Base-by-base conservation (phyloP, 2,329 filamentous ascomycete genomes). In the Claviceps citrina region DNA sequence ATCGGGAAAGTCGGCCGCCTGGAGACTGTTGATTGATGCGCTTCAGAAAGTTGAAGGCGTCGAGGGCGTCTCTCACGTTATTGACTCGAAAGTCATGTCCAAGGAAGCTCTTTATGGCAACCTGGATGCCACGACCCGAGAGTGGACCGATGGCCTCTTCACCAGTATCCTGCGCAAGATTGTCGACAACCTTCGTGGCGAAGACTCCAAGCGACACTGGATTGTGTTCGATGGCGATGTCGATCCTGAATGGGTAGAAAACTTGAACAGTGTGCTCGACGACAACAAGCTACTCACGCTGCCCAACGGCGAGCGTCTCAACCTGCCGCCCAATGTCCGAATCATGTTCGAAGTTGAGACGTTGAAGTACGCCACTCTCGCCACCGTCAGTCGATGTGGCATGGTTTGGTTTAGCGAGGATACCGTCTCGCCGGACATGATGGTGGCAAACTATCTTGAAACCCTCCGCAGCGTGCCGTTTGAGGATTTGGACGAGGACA, bases 321-420 rank as follows among this genome's bases (percentile, higher is more conserved):
- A 91, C 56, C 64, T 99, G 32, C 93, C 91, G 4, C 55, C 82
- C 2, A 98, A 99, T 54, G 91, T 99, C 20, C 84, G 93, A 49
- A 93, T 99, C 62, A 95, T 99, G 87, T 99, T 99, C 54, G 91
- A 99, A 65, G 91, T 99, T 27, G 93, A 98, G 64, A 96, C 81
- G 3, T 70, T 99, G 44, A 94, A 93, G 57, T 98, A 98, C 57
- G 91, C 91, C 28, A 99, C 91, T 0, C 74, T 98, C 33, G 91
- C 91, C 41, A 99, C 91, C n/a, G 91, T 99, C 55, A 93, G 84
- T 78, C 86, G 91, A 64, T 99, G 91, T 59, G 91, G 91, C 71
- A 99, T 99, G 91, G 93, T 99, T 12, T 99, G 91, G 91, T 98
- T 96, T 65, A 98, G 86, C 56, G 89, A 95, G 53, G 93, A 98